Conservation (phyloP, 176 grass and related monocot species). For the Musa itinerans region DNA sequence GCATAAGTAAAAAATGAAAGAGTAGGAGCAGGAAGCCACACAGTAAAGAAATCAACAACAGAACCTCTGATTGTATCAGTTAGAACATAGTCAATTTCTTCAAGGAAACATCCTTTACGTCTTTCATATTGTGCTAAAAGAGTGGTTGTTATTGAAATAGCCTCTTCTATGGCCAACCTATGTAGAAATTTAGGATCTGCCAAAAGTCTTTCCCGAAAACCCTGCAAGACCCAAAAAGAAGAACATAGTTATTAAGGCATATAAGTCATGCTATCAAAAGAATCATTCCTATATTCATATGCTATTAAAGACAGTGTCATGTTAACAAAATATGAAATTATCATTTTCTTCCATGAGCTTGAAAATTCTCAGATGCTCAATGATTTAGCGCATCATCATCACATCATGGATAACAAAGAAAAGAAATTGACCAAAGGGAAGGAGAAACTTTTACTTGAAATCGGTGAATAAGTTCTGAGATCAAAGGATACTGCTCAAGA, state of each 20-base stretch:
- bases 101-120: slow-evolving; percentile 75
- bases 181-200: slow-evolving; percentile 88
- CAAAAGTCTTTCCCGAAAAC: slow-evolving; percentile 88
- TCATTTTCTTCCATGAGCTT: not conserved
- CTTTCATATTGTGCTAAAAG: slow-evolving; percentile 85
- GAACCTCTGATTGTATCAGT: slow-evolving; percentile 93
- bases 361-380: not conserved
- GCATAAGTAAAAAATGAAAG: slow-evolving; percentile 77
- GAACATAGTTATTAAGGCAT: not conserved
- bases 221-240: slow-evolving; percentile 42
- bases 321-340: not conserved
- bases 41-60: slow-evolving; percentile 97
- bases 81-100: slow-evolving; percentile 94
- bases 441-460: slow-evolving; percentile 60
- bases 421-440: not conserved
- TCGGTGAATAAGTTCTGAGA: slow-evolving; percentile 71
- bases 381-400: not conserved
- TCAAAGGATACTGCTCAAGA: slow-evolving; percentile 82
- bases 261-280: slow-evolving; percentile 8
- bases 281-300: not conserved
- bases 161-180: slow-evolving; percentile 88
- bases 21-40: slow-evolving; percentile 97
- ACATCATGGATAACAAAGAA: not conserved
- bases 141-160: slow-evolving; percentile 90
- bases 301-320: not conserved